phyloP scores from a whole-genome alignment of 2,329 filamentous ascomycete species.

The Diplocarpon rosae region DNA sequence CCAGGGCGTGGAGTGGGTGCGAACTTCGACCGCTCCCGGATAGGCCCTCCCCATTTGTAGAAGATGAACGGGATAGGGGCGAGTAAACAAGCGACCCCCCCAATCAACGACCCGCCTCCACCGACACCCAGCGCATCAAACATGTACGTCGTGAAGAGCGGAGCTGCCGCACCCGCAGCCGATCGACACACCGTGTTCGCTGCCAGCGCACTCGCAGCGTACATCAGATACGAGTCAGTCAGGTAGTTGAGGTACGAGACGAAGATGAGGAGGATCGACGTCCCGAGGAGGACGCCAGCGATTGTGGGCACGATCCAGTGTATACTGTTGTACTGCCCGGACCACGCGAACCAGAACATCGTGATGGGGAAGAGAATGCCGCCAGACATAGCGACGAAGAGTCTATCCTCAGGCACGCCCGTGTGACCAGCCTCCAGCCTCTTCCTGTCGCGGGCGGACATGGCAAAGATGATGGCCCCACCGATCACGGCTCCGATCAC shows the following conservation, averaged over 20 bases:
- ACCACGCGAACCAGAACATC: constrained; percentile 34
- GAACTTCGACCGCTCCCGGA: constrained; percentile 24
- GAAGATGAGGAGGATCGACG: constrained; percentile 36
- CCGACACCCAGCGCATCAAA: constrained; percentile 35
- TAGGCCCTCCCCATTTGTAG: constrained; percentile 23
- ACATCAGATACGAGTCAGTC: constrained; percentile 32
- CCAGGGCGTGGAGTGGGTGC: constrained; percentile 15
- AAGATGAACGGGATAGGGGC: constrained; percentile 25
- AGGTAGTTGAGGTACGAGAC: constrained; percentile 46
- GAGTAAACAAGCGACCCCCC: constrained; percentile 36
- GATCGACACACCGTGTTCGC: constrained; percentile 52
- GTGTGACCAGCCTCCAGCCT: constrained; percentile 22
- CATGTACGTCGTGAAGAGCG: constrained; percentile 44
- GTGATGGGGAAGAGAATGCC: constrained; percentile 40
- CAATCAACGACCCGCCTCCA: constrained; percentile 38
- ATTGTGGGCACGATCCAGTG: constrained; percentile 37
- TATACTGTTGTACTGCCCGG: constrained; percentile 36
- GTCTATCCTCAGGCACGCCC: constrained; percentile 34
- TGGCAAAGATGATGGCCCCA: constrained; percentile 35
- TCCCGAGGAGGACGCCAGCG: constrained; percentile 33
- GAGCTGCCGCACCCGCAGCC: constrained; percentile 52
- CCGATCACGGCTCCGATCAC: constrained; percentile 33
- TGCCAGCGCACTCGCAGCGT: constrained; percentile 41
- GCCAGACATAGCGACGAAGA: constrained; percentile 44
- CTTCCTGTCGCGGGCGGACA: constrained; percentile 28